Base-by-base conservation (phyloP, 129 eudicot species). In the Glebionis coronaria region DNA sequence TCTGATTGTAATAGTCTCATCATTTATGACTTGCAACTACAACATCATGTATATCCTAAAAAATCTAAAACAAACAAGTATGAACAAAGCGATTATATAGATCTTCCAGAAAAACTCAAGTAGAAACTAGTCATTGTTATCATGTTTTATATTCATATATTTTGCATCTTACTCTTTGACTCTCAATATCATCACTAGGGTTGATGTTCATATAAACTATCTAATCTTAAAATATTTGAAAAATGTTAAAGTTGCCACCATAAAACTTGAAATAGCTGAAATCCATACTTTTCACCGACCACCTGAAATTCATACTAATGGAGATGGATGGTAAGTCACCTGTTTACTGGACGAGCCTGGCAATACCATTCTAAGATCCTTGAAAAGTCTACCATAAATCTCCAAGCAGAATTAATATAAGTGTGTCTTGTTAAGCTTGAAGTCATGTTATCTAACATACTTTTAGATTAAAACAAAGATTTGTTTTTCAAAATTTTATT, bases 371-470 rank as follows among this genome's bases (percentile, higher is more conserved):
- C 23, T 19, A 19, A 19, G 12, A 19, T 9, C 28, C 2, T 54
- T 54, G 14, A 54, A 54, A 27, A 54, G 59, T 54, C 29, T 31
- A 19, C 59, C 59, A 54, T 20, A 8, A 27, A 54, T 54, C 59
- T 54, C 59, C 5, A 27, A 54, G 29, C 19, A 6, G 13, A 4
- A 27, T 5, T 54, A 16, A 19, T 9, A 12, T 31, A 31, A 31
- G 8, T 31, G 38, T 31, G 7, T 54, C 59, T 8, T 19, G 23
- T 19, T 19, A 20, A 54, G 59, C 12, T 54, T 54, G 59, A 27
- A 9, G 11, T 9, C 13, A 54, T 12, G 14, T 19, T 16, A 54
- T 9, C 58, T 53, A 12, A 3, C 60, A 20, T 16, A 12, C 23
- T 54, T 54, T 54, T 18, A 54, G 59, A 9, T 25, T 19, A 20